Evolutionary conservation across 257 asterid genomes (phyloP).

Genomic region (Cynanchum wilfordii): DNA sequence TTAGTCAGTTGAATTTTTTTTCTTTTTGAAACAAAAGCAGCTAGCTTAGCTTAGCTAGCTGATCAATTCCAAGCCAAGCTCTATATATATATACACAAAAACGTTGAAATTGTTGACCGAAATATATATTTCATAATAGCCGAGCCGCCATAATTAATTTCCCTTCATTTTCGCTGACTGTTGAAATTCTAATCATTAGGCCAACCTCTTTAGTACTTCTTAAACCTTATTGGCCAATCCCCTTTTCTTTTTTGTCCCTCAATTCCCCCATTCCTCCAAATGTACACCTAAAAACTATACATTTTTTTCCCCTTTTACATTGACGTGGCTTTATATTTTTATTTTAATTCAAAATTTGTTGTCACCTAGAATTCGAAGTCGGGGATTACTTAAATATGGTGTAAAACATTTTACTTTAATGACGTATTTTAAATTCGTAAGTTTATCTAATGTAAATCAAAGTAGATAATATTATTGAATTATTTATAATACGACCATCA

Average conservation of each 20-base stretch:
- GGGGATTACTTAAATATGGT: too few relatives aligned
- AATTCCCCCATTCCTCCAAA: neutral
- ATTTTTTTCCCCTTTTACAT: too few relatives aligned
- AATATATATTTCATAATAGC: neutral
- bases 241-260: neutral
- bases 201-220: conserved; percentile 16
- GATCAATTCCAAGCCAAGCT: neutral
- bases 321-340: neutral
- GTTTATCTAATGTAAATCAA: too few relatives aligned
- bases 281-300: neutral
- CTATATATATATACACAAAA: neutral
- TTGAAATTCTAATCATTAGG: conserved; percentile 40
- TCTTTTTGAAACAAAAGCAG: neutral
- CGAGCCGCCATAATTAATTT: conserved; percentile 25
- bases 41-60: neutral
- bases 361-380: too few relatives aligned
- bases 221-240: conserved; percentile 13
- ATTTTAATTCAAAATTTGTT: too few relatives aligned
- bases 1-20: neutral
- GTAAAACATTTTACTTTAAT: too few relatives aligned
- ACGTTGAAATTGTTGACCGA: conserved; percentile 8
- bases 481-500: too few relatives aligned
- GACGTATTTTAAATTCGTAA: too few relatives aligned
- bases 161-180: conserved; percentile 27
- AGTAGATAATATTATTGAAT: too few relatives aligned